A percentile compares a stretch with the other conserved stretches of the same genome.
These are phyloP conservation scores for Plasmodium vivax DNA, from an alignment of 169 alveolate genomes.

Conservation along the genomic window DNA sequence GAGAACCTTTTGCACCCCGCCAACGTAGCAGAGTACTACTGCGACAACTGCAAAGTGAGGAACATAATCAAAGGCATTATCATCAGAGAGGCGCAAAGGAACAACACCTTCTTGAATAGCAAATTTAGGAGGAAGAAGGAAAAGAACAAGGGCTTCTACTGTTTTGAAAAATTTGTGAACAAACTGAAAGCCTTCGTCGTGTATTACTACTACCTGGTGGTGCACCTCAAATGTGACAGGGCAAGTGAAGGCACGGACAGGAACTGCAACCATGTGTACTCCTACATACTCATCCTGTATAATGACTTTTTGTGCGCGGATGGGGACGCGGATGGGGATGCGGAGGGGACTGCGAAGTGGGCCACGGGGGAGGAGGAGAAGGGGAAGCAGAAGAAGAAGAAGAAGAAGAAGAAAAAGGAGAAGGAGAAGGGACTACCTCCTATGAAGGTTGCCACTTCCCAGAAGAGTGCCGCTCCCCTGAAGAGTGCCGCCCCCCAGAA, in stretches of 20 bases:
- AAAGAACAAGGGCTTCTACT: conserved; percentile 67
- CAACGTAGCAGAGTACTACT: conserved; percentile 2
- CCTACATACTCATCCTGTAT: conserved; percentile 26
- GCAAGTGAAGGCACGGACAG: conserved; percentile 8
- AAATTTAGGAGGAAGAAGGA: conserved; percentile 43
- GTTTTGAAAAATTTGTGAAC: conserved; percentile 30
- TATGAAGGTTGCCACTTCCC: not conserved
- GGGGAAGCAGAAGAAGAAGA: not conserved
- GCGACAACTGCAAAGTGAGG: conserved; percentile 72
- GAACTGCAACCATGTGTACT: conserved; percentile 6
- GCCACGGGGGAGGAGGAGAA: not conserved
- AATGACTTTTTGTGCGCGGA: conserved; percentile 16
- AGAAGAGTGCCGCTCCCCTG: not conserved
- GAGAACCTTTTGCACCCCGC: not conserved
- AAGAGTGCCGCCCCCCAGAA: not conserved
- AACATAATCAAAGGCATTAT: conserved; percentile 24
- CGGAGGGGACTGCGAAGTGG: not conserved
- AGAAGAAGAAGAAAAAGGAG: not conserved
- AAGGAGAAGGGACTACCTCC: not conserved
- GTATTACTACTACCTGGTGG: conserved; percentile 44
- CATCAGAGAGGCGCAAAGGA: conserved; percentile 36
- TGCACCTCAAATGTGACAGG: conserved; percentile 19
- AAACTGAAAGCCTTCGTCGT: conserved; percentile 31
- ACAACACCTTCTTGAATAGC: conserved; percentile 36
- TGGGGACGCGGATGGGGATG: not conserved